These are phyloP conservation scores for Umbelopsis sp. DNA, from an alignment of 192 early-diverging fungal genomes.

Conservation along the genomic window DNA sequence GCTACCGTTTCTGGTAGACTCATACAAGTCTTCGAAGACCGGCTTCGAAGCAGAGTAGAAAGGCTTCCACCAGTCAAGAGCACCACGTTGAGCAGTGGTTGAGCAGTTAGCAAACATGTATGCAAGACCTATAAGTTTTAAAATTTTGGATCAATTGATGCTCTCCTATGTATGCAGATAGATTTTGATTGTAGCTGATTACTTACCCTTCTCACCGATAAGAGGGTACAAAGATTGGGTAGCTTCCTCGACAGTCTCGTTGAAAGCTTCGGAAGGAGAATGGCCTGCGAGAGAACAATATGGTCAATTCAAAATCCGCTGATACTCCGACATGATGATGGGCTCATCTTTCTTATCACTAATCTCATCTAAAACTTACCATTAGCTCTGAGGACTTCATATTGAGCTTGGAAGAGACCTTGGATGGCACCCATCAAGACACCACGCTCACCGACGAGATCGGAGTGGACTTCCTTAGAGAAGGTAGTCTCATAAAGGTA, in stretches of 20 bases:
- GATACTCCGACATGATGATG: slow-evolving; percentile 3
- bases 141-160: neutral
- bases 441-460: slow-evolving; percentile 96
- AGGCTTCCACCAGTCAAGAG: slow-evolving; percentile 94
- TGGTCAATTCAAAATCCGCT: slow-evolving; percentile 21
- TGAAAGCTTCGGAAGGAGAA: slow-evolving; percentile 97
- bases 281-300: slow-evolving; percentile 56
- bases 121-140: slow-evolving; percentile 11
- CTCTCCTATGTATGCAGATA: neutral
- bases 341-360: neutral
- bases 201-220: slow-evolving; percentile 94
- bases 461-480: slow-evolving; percentile 95
- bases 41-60: slow-evolving; percentile 94
- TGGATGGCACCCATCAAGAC: slow-evolving; percentile 98
- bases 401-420: slow-evolving; percentile 94
- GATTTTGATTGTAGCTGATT: slow-evolving; percentile 45
- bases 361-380: slow-evolving; percentile 41
- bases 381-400: slow-evolving; percentile 90
- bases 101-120: slow-evolving; percentile 99
- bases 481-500: slow-evolving; percentile 99
- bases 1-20: slow-evolving; percentile 81
- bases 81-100: slow-evolving; percentile 94
- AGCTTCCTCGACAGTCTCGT: slow-evolving; percentile 99
- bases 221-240: slow-evolving; percentile 97
- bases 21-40: slow-evolving; percentile 91